phyloP scores from a whole-genome alignment of 805 yeast genomes.

The Candida argentea region DNA sequence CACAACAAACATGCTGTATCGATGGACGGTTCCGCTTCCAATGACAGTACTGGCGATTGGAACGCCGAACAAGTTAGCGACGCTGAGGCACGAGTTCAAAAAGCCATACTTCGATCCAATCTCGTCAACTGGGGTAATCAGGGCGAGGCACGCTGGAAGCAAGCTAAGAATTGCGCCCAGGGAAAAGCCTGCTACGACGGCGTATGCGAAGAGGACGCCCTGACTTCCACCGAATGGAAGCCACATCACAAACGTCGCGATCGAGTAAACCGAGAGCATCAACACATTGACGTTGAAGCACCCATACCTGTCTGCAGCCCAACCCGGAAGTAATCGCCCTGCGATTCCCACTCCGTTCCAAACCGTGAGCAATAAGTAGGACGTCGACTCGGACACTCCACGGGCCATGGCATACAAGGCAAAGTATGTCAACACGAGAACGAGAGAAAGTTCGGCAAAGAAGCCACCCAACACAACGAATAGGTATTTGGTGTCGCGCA shows the following conservation, averaged over 20 bases:
- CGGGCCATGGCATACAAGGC: constrained; percentile 46
- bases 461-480: constrained; percentile 31
- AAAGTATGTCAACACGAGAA: constrained; percentile 43
- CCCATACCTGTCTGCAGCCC: constrained; percentile 44
- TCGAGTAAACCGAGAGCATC: constrained; percentile 35
- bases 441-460: constrained; percentile 40
- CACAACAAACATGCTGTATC: constrained; percentile 22
- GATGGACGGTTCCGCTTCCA: constrained; percentile 17
- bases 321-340: constrained; percentile 49
- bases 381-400: constrained; percentile 34
- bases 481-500: constrained; percentile 26
- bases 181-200: constrained; percentile 47
- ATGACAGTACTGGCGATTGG: constrained; percentile 29
- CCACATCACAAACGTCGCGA: constrained; percentile 51
- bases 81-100: constrained; percentile 48
- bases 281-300: constrained; percentile 45
- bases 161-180: constrained; percentile 54
- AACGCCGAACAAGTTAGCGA: constrained; percentile 26
- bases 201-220: constrained; percentile 39
- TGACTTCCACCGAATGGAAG: constrained; percentile 46
- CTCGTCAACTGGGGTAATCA: constrained; percentile 49
- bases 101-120: constrained; percentile 67
- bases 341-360: constrained; percentile 37
- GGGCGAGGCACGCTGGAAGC: constrained; percentile 59
- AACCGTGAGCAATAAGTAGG: constrained; percentile 36